Evolutionary conservation across 2,329 filamentous ascomycete species (phyloP).

Genomic region (Rhexocercosporidium sp.): DNA sequence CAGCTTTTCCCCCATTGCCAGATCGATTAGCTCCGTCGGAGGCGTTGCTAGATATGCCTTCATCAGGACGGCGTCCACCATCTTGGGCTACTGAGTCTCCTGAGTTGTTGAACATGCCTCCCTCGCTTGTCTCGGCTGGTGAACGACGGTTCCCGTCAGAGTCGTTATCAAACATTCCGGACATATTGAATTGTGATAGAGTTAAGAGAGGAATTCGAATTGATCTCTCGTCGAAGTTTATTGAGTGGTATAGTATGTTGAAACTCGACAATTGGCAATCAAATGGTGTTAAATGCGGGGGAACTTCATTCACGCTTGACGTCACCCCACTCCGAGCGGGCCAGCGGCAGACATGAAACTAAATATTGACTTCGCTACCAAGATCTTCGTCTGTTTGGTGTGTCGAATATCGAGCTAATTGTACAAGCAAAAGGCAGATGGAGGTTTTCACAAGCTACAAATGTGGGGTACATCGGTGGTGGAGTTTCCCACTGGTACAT

Average conservation of each 20-base stretch:
- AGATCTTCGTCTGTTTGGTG: neutral
- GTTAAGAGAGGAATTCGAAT: neutral
- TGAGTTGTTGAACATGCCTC: neutral
- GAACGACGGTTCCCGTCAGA: constrained; percentile 3
- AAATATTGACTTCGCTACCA: neutral
- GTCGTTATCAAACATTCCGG: constrained; percentile 7
- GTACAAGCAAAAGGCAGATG: neutral
- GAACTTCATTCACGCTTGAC: neutral
- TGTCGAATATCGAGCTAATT: no score
- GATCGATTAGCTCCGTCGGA: neutral
- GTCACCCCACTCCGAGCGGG: constrained; percentile 3
- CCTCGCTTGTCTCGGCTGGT: constrained; percentile 2
- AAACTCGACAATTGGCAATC: neutral
- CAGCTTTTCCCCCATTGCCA: neutral
- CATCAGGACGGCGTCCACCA: neutral
- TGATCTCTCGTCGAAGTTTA: neutral
- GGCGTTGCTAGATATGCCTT: neutral
- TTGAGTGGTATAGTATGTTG: neutral
- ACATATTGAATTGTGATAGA: neutral
- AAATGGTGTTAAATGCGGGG: neutral
- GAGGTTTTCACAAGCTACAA: neutral
- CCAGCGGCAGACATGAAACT: neutral
- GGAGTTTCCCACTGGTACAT: no score
- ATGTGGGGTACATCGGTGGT: no score
- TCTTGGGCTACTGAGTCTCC: neutral